These are phyloP conservation scores for Stephania japonica DNA, from an alignment of 164 flowering plant genomes.

Conservation along the genomic window DNA sequence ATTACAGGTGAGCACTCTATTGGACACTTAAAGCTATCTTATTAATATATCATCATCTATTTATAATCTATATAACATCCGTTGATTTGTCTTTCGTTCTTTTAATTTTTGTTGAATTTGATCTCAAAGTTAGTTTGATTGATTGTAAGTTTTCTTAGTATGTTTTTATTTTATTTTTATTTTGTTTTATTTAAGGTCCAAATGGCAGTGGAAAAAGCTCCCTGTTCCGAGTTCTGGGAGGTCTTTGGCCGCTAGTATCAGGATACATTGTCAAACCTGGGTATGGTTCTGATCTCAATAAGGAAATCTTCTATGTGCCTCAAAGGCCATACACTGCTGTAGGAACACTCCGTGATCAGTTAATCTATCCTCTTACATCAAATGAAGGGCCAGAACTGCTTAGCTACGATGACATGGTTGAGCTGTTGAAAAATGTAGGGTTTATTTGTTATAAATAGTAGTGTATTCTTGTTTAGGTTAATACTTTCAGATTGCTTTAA, in stretches of 20 bases:
- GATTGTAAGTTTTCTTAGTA: background rate
- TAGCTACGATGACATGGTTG: slow-evolving; percentile 70
- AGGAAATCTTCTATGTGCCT: slow-evolving; percentile 98
- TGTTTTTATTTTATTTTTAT: background rate
- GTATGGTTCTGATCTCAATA: slow-evolving; percentile 93
- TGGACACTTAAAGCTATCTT: background rate
- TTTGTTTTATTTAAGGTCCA: slow-evolving; percentile 52
- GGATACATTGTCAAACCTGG: slow-evolving; percentile 98
- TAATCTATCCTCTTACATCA: slow-evolving; percentile 92
- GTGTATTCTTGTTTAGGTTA: background rate
- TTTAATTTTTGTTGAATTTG: background rate
- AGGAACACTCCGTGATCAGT: slow-evolving; percentile 95
- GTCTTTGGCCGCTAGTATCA: slow-evolving; percentile 95
- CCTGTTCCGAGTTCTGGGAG: slow-evolving; percentile 96
- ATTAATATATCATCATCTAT: background rate
- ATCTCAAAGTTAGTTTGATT: background rate
- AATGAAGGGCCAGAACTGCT: slow-evolving; percentile 74
- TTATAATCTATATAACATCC: background rate
- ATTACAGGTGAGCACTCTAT: slow-evolving; percentile 63
- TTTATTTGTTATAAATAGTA: slow-evolving; percentile 5
- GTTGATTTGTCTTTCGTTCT: background rate
- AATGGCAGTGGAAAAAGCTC: slow-evolving; percentile 99
- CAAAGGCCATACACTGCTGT: slow-evolving; percentile 98
- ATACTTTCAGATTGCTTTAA: background rate
- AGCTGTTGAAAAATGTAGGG: slow-evolving; percentile 83